Base-by-base conservation (phyloP, 352 stramenopile genomes). In the Thalassiosira hispida region DNA sequence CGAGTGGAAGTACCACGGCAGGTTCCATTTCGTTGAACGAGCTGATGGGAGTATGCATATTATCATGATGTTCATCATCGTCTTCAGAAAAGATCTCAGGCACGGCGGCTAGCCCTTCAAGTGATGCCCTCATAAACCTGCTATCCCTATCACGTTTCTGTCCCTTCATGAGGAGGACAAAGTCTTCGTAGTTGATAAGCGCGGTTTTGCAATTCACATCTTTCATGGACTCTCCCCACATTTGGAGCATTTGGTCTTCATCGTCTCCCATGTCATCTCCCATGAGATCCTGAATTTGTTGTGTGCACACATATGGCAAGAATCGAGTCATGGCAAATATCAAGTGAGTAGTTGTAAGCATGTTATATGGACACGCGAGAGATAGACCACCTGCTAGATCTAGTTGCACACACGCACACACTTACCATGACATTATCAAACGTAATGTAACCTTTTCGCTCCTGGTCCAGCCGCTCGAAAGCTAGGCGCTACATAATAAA, bases 181-280 rank as follows among this genome's bases (percentile, higher is more conserved):
- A 98, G 55, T 97, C 94, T 42, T 97, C 91, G 79, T 95, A 98
- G 51, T 94, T 92, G 35, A 98, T 96, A 44, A 88, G 90, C 35
- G 95, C 91, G 35, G 92, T 86, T n/a, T 94, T 93, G 18, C 77
- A 33, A 81, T 73, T n/a, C 46, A 77, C 18, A 20, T 49, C 40
- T 12, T 49, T 49, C 40, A 49, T 49, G n/a, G 42, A 16, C 18
- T 73, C 62, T 4, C 68, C 42, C 47, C 59, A 73, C 46, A 74
- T 77, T 69, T 69, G 35, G 57, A 94, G 87, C 16, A 96, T 85
- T 78, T 94, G 86, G 29, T 96, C 92, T 0, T 90, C 69, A 9
- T 14, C 42, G 12, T 81, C 22, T n/a, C 92, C 86, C 72, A 95
- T 89, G 77, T 92, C 96, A 81, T 96, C 90, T 82, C 91, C 96